Percentiles rank a stretch among this genome's conserved stretches.
Conservation (phyloP, 2,329 filamentous ascomycete species). For the Colletotrichum lindemuthianum region DNA sequence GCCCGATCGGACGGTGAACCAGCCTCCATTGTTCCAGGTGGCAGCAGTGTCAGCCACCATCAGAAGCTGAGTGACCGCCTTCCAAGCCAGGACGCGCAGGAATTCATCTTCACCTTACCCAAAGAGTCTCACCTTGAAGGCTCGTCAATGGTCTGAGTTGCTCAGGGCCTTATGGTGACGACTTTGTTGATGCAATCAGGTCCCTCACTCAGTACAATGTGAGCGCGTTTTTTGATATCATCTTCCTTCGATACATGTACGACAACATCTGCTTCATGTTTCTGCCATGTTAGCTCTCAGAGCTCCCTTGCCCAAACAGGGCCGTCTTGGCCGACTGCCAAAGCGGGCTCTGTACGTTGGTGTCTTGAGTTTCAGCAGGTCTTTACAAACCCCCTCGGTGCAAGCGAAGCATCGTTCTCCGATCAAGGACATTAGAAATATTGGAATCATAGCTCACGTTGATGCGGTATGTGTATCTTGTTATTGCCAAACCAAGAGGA, state of each 20-base stretch:
- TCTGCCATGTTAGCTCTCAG: slow-evolving; percentile 25
- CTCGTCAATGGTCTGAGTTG: slow-evolving; percentile 7
- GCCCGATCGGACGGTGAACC: neutral
- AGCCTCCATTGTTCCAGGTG: slow-evolving; percentile 8
- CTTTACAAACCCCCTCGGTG: slow-evolving; percentile 24
- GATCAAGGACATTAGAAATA: slow-evolving; percentile 82
- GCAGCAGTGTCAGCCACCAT: slow-evolving; percentile 9
- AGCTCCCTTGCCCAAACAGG: slow-evolving; percentile 17
- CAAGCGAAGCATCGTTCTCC: slow-evolving; percentile 45
- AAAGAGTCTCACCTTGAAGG: slow-evolving; percentile 1
- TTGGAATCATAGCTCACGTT: slow-evolving; percentile 98
- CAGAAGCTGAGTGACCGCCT: slow-evolving; percentile 28
- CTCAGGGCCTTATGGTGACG: neutral
- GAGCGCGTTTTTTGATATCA: slow-evolving; percentile 1
- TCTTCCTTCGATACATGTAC: neutral
- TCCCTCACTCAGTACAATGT: slow-evolving; percentile 14
- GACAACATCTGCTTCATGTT: slow-evolving; percentile 9
- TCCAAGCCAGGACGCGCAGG: slow-evolving; percentile 9
- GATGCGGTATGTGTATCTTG: slow-evolving; percentile 73
- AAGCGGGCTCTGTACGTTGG: slow-evolving; percentile 17
- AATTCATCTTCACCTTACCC: slow-evolving; percentile 2
- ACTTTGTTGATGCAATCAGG: slow-evolving; percentile 10
- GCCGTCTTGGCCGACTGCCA: slow-evolving; percentile 15
- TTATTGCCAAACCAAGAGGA: neutral
- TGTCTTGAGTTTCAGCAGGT: slow-evolving; percentile 21